phyloP scores from a whole-genome alignment of 257 asterid genomes.

The Plectranthus barbatus region DNA sequence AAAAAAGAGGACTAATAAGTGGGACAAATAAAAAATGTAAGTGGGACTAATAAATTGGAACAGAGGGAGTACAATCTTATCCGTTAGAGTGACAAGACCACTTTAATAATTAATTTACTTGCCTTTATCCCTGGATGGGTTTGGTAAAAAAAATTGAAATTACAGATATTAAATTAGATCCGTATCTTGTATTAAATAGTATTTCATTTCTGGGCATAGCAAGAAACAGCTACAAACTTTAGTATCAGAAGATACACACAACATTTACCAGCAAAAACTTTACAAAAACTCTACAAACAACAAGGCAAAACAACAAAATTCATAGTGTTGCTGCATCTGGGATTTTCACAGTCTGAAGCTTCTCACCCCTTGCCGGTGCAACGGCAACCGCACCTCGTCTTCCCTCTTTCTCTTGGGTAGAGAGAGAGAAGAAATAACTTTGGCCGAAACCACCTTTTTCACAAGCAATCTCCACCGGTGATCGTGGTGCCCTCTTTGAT shows the following conservation, averaged over 20 bases:
- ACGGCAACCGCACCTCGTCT: conserved; percentile 26
- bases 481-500: conserved; percentile 30
- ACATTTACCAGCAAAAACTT: neutral
- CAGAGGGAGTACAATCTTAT: too few relatives aligned
- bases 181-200: too few relatives aligned
- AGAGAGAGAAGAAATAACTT: conserved; percentile 49
- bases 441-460: conserved; percentile 60
- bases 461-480: conserved; percentile 60
- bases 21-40: too few relatives aligned
- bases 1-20: too few relatives aligned
- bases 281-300: conserved; percentile 9
- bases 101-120: too few relatives aligned
- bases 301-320: neutral
- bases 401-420: conserved; percentile 55
- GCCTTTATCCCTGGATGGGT: too few relatives aligned
- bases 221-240: neutral
- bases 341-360: conserved; percentile 29
- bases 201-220: neutral
- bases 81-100: too few relatives aligned
- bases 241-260: neutral
- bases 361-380: conserved; percentile 23
- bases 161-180: too few relatives aligned
- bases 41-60: too few relatives aligned
- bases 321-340: neutral
- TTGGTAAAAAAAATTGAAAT: too few relatives aligned